Conservation (phyloP, 2,329 filamentous ascomycete species). For the Coleophoma eucalyptorum region DNA sequence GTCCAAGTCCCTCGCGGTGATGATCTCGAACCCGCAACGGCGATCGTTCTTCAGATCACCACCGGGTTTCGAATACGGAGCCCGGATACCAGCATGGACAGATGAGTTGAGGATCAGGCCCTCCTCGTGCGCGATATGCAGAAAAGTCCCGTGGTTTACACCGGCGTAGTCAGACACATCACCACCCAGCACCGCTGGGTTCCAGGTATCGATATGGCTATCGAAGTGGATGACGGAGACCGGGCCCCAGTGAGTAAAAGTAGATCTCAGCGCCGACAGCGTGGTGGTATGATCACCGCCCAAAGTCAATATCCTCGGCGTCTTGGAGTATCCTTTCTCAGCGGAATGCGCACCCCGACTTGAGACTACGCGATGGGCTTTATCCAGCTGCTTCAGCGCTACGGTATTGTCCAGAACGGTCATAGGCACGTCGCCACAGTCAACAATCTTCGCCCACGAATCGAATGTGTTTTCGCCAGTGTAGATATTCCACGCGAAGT, state of each 20-base stretch:
- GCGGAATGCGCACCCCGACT: conserved; percentile 37
- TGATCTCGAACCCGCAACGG: conserved; percentile 22
- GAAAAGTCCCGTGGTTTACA: conserved; percentile 27
- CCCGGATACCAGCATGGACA: conserved; percentile 22
- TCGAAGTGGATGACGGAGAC: conserved; percentile 34
- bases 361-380: conserved; percentile 1
- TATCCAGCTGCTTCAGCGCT: conserved; percentile 6
- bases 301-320: conserved; percentile 5
- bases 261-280: conserved; percentile 5
- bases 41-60: conserved; percentile 25
- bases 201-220: conserved; percentile 26
- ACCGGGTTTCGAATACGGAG: conserved; percentile 16
- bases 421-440: conserved; percentile 45
- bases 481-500: conserved; percentile 30
- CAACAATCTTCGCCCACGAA: conserved; percentile 43
- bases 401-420: conserved; percentile 38
- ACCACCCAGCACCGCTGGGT: conserved; percentile 19
- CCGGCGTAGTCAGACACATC: conserved; percentile 22
- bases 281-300: conserved; percentile 14
- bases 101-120: conserved; percentile 22
- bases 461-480: conserved; percentile 34
- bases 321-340: conserved; percentile 5
- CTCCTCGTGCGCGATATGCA: conserved; percentile 28
- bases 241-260: conserved; percentile 4
- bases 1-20: conserved; percentile 23